phyloP scores from a whole-genome alignment of 2,329 filamentous ascomycete genomes.

The Aureobasidium sp. region DNA sequence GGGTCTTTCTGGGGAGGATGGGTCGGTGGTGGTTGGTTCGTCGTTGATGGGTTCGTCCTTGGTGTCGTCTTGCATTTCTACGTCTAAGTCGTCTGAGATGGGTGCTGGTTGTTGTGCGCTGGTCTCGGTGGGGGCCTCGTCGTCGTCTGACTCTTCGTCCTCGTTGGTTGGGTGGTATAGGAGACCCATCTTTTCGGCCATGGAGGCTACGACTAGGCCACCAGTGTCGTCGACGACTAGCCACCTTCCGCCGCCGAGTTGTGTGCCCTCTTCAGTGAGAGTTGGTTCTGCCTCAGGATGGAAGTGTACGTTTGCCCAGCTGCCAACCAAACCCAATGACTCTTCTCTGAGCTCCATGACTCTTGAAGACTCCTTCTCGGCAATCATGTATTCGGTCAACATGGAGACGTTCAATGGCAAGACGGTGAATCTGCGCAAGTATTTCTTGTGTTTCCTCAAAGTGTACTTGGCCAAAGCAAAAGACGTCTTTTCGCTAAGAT shows the following conservation, averaged over 20 bases:
- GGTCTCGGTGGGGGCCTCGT: slow-evolving; percentile 16
- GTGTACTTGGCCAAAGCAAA: slow-evolving; percentile 97
- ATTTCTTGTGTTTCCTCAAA: slow-evolving; percentile 87
- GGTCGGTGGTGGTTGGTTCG: background rate
- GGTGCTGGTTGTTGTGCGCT: background rate
- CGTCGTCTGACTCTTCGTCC: slow-evolving; percentile 23
- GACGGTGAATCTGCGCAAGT: slow-evolving; percentile 77
- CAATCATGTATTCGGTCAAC: slow-evolving; percentile 67
- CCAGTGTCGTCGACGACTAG: slow-evolving; percentile 81
- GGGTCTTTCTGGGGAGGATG: background rate
- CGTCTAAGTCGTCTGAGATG: background rate
- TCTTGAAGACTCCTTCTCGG: slow-evolving; percentile 69
- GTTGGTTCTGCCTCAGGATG: slow-evolving; percentile 31
- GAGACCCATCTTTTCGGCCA: slow-evolving; percentile 84
- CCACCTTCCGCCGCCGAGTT: slow-evolving; percentile 54
- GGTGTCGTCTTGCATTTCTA: slow-evolving; percentile 5
- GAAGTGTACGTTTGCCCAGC: slow-evolving; percentile 85
- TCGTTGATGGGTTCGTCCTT: background rate
- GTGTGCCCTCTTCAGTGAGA: slow-evolving; percentile 18
- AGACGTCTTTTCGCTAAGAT: slow-evolving; percentile 85
- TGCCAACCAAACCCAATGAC: slow-evolving; percentile 68
- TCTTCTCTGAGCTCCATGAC: slow-evolving; percentile 85
- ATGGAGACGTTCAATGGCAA: slow-evolving; percentile 72
- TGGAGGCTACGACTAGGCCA: slow-evolving; percentile 68
- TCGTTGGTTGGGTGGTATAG: slow-evolving; percentile 43